Base-by-base conservation (phyloP, 2,329 filamentous ascomycete genomes). In the Paramyrothecium roridum region DNA sequence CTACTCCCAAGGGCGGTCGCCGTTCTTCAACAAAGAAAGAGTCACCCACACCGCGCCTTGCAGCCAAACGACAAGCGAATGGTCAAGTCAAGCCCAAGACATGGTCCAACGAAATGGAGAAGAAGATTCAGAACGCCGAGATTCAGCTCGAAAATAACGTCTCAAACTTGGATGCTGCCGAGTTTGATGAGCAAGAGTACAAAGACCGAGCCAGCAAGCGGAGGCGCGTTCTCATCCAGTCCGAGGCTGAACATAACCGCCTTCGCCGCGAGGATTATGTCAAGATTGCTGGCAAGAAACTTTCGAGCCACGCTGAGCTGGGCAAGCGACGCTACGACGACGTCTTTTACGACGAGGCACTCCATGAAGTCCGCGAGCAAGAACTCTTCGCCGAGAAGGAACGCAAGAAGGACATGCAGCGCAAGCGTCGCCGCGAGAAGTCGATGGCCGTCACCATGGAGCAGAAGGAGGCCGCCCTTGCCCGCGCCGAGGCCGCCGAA, bases 351-450 rank as follows among this genome's bases (percentile, higher is more conserved):
- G 84, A 90, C 19, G 87, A 89, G 45, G 93, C 95, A 2, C 83
- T 93, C 57, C 84, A 89, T 53, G 89, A 96, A 64, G 93, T 98
- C 2, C 90, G 95, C 62, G 89, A 92, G 58, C 91, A 91, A 61
- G 93, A 97, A 70, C 81, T 97, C 8, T 89, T 89, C 57, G 92
- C 93, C 58, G 95, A 99, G 73, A 99, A 99, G 76, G 95, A 99
- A 74, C 91, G 95, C 61, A 99, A 99, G 79, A 99, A 99, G 78
- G 95, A 99, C 68, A 98, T 99, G 91, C 95, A 99, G 71, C 89
- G 95, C 60, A 99, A 98, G 77, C 86, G 95, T 57, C 88, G 95
- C 47, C 89, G 95, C 19, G 93, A 98, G 71, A 97, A 97, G 77
- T 96, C 93, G 4, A 92, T 97, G 80, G 92, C 92, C 3, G 89